Evolutionary conservation across 1,139 yeast species (phyloP), one percentile per base, ranked within the genome.

Genomic region (Suhomyces ambrosiae): DNA sequence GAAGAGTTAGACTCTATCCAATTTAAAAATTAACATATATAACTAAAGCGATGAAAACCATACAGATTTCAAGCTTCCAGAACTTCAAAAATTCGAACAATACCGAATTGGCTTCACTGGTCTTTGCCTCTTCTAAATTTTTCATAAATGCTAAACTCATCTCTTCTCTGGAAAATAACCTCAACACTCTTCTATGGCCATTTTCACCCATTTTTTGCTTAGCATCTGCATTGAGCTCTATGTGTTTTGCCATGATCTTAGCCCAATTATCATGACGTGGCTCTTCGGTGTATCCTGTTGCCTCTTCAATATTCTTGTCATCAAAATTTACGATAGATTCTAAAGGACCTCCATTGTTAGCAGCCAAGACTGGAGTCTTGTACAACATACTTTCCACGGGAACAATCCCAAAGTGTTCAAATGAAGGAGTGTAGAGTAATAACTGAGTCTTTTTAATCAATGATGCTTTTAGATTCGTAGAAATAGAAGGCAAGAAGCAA

Each of bases 351-450:
- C 98, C 99, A 31, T 80, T 81, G 53, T 86, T 80, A 2, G 85
- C 82, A 0, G 96, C 97, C 38, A 94, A 65, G 0, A 89, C 96
- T 0, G 96, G 90, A 0, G 86, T 83, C 19, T 85, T 82, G 44
- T 78, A 72, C 32, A 84, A 72, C 97, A 92, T 90, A 13, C 96
- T 89, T 56, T 92, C 98, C 10, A 92, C 74, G 1, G 99, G 99
- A 3, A 94, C 99, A 45, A 92, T 94, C 10, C 99, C 99, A 58
- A 92, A 92, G 63, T 92, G 99, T 59, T 94, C 98, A 53, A 78
- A 77, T 1, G 85, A 74, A 2, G 99, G 98, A 0, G 99, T 94
- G 57, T 92, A 92, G 30, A 89, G 65, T 25, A 94, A 68, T 38
- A 86, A 50, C 37, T 76, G 73, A 2, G 92, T 74, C 8, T 68